Evolutionary conservation across 2,329 filamentous ascomycete species (phyloP), one percentile per base, ranked within the genome.

Genomic region (Fusarium fujikuroi): DNA sequence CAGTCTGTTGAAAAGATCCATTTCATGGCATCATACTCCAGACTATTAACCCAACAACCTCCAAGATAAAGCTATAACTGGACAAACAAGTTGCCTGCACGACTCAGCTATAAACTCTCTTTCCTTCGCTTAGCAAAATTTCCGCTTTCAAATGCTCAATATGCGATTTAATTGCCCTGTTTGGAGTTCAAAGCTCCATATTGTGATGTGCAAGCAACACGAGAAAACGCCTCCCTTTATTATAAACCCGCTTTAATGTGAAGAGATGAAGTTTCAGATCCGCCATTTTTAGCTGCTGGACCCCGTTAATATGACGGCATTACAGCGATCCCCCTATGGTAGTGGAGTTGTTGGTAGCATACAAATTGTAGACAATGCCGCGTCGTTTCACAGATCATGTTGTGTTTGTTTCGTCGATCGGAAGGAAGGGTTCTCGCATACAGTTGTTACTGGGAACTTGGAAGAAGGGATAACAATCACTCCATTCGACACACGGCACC

Each of bases 221-320:
- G 69, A 63, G 58, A 49, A 74, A 63, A 39, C 28, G 50, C 47
- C 66, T 64, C 46, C 67, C 59, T 63, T 49, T 43, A 42, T 25
- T 52, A 40, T 46, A 57, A 68, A 59, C 58, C 70, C 61, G 59
- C 69, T 54, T 68, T 57, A 49, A 60, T 43, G 54, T 52, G 49
- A 53, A 46, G 66, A 74, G 44, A 72, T 58, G 47, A 74, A 46
- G 72, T 72, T 74, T 74, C 72, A 69, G 50, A 69, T 72, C 52
- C 52, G 52, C 65, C 65, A 54, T 60, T 56, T 66, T 66, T 57
- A 65, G 60, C 44, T 58, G 42, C 42, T 53, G 40, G 52, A 57
- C 69, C 59, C 70, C 43, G 56, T 52, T 58, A 60, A 43, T 69
- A 74, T 74, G 72, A 74, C 72, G 64, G 69, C 72, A 74, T 75